Evolutionary conservation across 202 grass and related monocot genomes (phyloP).

Genomic region (Eragrostis tef): DNA sequence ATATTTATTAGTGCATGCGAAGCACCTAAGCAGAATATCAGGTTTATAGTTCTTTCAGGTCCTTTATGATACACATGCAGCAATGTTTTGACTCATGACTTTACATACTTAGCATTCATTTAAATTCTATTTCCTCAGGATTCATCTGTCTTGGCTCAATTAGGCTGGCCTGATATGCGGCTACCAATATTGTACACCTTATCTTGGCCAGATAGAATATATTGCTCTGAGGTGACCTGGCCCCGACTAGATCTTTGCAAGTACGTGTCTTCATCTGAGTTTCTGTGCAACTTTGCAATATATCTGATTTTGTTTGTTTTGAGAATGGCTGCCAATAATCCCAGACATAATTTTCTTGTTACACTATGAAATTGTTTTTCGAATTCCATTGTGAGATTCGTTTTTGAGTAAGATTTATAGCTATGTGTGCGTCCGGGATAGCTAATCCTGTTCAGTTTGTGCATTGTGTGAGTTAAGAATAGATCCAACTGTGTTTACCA

Average conservation of each 20-base stretch:
- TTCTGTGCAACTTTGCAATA: conserved; percentile 19
- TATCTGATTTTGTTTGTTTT: background rate
- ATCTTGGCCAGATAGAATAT: conserved; percentile 97
- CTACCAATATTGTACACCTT: conserved; percentile 93
- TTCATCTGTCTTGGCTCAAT: conserved; percentile 88
- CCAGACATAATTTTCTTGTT: conserved; percentile 14
- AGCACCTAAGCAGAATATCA: conserved; percentile 35
- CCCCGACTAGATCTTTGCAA: conserved; percentile 97
- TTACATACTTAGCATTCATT: conserved; percentile 31
- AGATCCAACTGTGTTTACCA: conserved; percentile 13
- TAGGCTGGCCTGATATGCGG: conserved; percentile 98
- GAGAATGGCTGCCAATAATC: background rate
- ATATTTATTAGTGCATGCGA: background rate
- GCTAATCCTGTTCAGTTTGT: conserved; percentile 1
- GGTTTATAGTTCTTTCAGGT: conserved; percentile 22
- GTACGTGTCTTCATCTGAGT: conserved; percentile 43
- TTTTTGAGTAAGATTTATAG: background rate
- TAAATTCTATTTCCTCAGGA: conserved; percentile 70
- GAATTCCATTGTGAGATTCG: background rate
- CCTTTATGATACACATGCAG: background rate
- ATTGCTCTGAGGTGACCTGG: conserved; percentile 92
- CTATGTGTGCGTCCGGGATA: background rate
- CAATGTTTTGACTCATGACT: conserved; percentile 19
- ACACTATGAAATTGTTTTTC: background rate
- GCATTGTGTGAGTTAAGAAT: conserved; percentile 1